Percentiles rank a stretch among this genome's conserved stretches.
phyloP scores from a whole-genome alignment of 208 protist genomes.

The Porcisia deanei region DNA sequence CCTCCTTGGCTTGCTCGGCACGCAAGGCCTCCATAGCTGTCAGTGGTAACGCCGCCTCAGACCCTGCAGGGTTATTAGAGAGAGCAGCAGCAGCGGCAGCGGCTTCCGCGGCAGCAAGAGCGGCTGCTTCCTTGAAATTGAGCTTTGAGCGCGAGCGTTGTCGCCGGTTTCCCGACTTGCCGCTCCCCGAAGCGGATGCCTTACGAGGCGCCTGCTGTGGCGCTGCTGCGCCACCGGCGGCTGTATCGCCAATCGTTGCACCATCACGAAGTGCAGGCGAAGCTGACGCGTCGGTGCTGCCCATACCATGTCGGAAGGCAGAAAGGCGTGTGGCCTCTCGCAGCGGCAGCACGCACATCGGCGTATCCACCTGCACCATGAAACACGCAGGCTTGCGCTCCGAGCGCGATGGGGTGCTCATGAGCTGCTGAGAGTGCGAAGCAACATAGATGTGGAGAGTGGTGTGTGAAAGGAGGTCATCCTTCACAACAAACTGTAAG shows the following conservation, averaged over 20 bases:
- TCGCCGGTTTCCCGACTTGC: not conserved
- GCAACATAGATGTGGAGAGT: slow-evolving; percentile 42
- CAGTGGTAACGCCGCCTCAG: slow-evolving; percentile 13
- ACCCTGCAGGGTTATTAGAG: not conserved
- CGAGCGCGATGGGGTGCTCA: slow-evolving; percentile 6
- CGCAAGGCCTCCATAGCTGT: slow-evolving; percentile 37
- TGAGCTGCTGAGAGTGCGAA: slow-evolving; percentile 8
- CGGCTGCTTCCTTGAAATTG: slow-evolving; percentile 1
- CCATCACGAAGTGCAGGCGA: not conserved
- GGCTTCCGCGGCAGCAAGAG: not conserved
- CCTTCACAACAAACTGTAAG: slow-evolving; percentile 46
- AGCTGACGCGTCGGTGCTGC: not conserved
- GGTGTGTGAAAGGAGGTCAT: slow-evolving; percentile 60
- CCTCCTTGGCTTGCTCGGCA: slow-evolving; percentile 46
- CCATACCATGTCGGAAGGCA: not conserved
- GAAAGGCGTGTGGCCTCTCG: slow-evolving; percentile 24
- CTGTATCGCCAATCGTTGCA: not conserved
- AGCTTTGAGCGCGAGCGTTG: slow-evolving; percentile 1
- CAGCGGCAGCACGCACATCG: slow-evolving; percentile 45
- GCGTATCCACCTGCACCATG: slow-evolving; percentile 44
- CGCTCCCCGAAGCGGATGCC: not conserved
- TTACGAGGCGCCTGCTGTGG: not conserved
- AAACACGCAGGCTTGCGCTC: slow-evolving; percentile 19
- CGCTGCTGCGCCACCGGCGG: not conserved
- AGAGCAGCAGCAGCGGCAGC: slow-evolving; percentile 5